Evolutionary conservation across 805 yeast species (phyloP).

Genomic region (Kazachstania martiniae): DNA sequence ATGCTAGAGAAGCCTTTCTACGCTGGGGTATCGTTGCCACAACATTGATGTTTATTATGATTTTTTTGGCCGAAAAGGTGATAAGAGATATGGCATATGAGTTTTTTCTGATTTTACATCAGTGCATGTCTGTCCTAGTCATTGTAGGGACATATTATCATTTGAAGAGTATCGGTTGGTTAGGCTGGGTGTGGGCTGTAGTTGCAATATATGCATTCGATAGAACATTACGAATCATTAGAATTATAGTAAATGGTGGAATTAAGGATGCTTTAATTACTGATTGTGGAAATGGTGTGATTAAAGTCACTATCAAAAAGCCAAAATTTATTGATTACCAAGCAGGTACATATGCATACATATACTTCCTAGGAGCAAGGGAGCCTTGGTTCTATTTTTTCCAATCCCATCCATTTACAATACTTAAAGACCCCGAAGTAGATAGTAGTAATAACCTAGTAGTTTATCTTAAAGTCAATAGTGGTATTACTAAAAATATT

Average conservation of each 20-base stretch:
- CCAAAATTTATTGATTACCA: constrained; percentile 38
- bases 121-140: constrained; percentile 42
- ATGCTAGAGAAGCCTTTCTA: constrained; percentile 39
- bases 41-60: constrained; percentile 32
- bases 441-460: constrained; percentile 23
- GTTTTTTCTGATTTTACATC: constrained; percentile 46
- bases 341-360: constrained; percentile 48
- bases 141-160: constrained; percentile 51
- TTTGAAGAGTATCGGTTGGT: constrained; percentile 40
- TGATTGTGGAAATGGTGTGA: constrained; percentile 24
- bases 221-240: constrained; percentile 35
- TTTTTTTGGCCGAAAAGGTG: constrained; percentile 39
- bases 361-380: constrained; percentile 43
- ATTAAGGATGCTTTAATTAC: constrained; percentile 15
- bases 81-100: constrained; percentile 52
- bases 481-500: constrained; percentile 44
- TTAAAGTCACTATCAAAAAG: constrained; percentile 31
- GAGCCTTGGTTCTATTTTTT: constrained; percentile 37
- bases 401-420: constrained; percentile 68
- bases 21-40: constrained; percentile 41
- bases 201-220: constrained; percentile 43
- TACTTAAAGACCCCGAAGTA: constrained; percentile 31
- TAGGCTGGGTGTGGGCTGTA: constrained; percentile 37
- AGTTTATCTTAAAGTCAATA: constrained; percentile 40
- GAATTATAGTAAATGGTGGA: constrained; percentile 26